Base-by-base conservation (phyloP, 305 asterid species). In the Ilex paraguariensis region DNA sequence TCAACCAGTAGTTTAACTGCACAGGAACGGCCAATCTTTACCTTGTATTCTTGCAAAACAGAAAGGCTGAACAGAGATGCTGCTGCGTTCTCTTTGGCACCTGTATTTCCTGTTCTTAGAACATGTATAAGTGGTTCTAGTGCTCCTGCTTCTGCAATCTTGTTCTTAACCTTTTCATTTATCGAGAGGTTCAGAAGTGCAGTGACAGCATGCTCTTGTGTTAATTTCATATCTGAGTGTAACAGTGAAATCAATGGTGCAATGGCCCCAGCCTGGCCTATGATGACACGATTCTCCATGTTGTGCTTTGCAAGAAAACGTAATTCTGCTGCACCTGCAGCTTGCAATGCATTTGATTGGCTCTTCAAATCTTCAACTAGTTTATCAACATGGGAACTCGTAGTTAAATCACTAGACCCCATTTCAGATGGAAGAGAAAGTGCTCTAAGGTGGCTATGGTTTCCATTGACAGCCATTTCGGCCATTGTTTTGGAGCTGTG, bases 1-100 rank as follows among this genome's bases (percentile, higher is more conserved):
- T 84, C 82, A 32, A 92, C 96, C 86, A 92, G 75, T 0, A 83
- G 86, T 74, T 81, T 84, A 44, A 93, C 81, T 30, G 98, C 98
- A 42, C 85, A 91, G 3, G 96, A 87, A 46, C 84, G 86, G 10
- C 98, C 98, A 14, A 90, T 86, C 76, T 84, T 90, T 53, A 79
- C 68, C 67, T 91, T 75, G 80, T 76, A 83, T 74, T 87, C 98
- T 21, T 90, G 97, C 67, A 87, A 58, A 58, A 84, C 79, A 6
- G 98, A 92, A 62, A 92, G 84, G 77, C 98, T 93, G 72, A 87
- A 93, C 52, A 93, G 76, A 57, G 97, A 73, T 12, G 99, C 99
- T 17, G 99, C 99, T 13, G 98, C 97, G 36, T 93, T 93, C 75
- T 87, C 98, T 67, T 83, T 87, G 32, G 96, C 91, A 21, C 78